Evolutionary conservation across 805 yeast species (phyloP), one percentile per base, ranked within the genome.

Genomic region (Cyberlindnera nakhonratchasimensis): DNA sequence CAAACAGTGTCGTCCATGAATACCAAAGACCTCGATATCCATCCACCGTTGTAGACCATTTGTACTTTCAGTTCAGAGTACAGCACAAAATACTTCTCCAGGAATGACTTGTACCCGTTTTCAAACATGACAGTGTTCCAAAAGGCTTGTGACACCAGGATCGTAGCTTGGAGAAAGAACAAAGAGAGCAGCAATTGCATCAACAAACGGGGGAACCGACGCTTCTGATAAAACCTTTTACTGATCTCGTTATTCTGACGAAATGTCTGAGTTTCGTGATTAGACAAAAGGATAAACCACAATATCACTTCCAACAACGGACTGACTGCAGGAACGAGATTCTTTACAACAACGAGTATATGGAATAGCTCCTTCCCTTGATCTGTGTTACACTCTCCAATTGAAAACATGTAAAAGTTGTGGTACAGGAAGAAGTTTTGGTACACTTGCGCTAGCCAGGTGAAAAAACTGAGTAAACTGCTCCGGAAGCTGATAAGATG

Each of bases 111-210:
- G 23, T 25, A 17, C 2, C 42, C 42, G 18, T 38, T 31, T n/a
- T 31, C 37, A 13, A 25, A 31, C 32, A 31, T 25, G 12, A 25
- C 36, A 3, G 32, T 21, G 12, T 38, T 32, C 42, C 42, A 38
- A 17, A 25, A 38, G 5, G 37, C 28, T 18, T 31, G 25, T 4
- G 42, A 38, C 4, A 32, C 2, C 13, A 29, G 14, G n/a, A 21
- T 10, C 6, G 37, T 32, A 12, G 14, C 3, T 13, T 32, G 30
- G 13, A 25, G 3, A 18, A 38, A 31, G 42, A 19, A 38, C 9
- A 38, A 13, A 4, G 22, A 9, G 8, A 38, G 23, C 3, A 33
- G 29, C 14, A 6, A 16, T 5, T 20, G 28, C 13, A 23, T 10
- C 5, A 33, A 6, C 3, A 33, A 5, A 4, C 29, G 18, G 11